Evolutionary conservation across 2,329 filamentous ascomycete genomes (phyloP).

Genomic region (Clarireedia homoeocarpa): DNA sequence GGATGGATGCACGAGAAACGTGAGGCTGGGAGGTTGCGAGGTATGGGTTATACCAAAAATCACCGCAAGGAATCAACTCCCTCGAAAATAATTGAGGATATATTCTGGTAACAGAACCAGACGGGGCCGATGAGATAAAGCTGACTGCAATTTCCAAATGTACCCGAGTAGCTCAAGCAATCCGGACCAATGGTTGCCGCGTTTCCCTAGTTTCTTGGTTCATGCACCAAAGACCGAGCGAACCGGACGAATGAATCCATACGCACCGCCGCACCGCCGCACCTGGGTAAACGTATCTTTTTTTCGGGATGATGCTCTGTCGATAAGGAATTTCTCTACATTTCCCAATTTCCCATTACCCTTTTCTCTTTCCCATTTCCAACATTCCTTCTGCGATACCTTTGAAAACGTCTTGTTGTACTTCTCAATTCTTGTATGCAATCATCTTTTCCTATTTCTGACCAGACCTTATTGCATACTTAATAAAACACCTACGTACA

Average conservation of each 20-base stretch:
- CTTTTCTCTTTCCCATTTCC: background rate
- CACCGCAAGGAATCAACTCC: no score
- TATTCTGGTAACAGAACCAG: background rate
- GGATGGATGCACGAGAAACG: background rate
- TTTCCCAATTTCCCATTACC: background rate
- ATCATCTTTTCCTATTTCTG: background rate
- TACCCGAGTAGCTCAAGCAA: background rate
- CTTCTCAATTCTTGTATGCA: background rate
- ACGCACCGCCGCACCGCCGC: background rate
- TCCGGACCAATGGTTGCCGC: background rate
- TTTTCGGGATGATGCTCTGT: background rate
- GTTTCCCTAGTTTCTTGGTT: no score
- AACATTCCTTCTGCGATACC: background rate
- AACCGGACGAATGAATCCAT: no score
- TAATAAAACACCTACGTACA: background rate
- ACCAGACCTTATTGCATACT: background rate
- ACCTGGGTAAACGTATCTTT: background rate
- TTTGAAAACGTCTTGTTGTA: background rate
- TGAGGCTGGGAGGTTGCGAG: background rate
- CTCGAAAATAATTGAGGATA: background rate
- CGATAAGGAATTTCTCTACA: constrained; percentile 1
- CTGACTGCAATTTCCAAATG: background rate
- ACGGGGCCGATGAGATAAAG: background rate
- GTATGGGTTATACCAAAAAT: background rate
- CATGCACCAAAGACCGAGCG: no score